Evolutionary conservation across 2,329 filamentous ascomycete genomes (phyloP).

Genomic region (Colletotrichum tamarilloi): DNA sequence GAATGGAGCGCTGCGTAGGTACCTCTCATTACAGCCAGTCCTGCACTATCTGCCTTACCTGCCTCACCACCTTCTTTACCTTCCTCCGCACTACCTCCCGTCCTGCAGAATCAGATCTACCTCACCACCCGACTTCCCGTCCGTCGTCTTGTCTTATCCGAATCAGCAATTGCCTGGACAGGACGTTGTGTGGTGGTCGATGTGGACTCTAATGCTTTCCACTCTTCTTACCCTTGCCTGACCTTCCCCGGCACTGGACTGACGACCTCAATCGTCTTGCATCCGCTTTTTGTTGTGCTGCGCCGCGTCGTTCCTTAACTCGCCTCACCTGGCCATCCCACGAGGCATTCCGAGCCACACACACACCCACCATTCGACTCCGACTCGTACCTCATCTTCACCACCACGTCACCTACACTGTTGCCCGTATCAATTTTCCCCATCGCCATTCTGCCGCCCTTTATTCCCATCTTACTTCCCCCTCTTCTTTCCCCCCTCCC

Average conservation of each 20-base stretch:
- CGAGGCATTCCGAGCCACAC: slow-evolving; percentile 6
- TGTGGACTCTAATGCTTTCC: neutral
- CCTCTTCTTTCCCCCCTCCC: neutral
- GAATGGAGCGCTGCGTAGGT: no score
- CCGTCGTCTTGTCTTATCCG: neutral
- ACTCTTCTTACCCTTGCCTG: neutral
- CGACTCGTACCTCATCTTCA: neutral
- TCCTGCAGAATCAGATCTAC: neutral
- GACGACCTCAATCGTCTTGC: slow-evolving; percentile 13
- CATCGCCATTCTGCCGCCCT: slow-evolving; percentile 17
- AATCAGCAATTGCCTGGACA: neutral
- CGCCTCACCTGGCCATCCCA: slow-evolving; percentile 11
- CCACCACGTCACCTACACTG: neutral
- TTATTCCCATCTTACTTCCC: slow-evolving; percentile 6
- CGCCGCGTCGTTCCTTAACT: slow-evolving; percentile 20
- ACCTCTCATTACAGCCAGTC: no score
- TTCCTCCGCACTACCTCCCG: neutral
- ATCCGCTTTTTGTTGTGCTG: slow-evolving; percentile 26
- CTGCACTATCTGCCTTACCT: no score
- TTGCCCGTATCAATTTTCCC: neutral
- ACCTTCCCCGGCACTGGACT: neutral
- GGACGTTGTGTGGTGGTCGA: slow-evolving; percentile 6
- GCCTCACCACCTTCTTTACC: neutral
- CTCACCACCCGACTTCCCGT: neutral
- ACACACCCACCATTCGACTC: neutral